phyloP scores from a whole-genome alignment of 2,329 filamentous ascomycete genomes.

The Atkinsonella texensis region DNA sequence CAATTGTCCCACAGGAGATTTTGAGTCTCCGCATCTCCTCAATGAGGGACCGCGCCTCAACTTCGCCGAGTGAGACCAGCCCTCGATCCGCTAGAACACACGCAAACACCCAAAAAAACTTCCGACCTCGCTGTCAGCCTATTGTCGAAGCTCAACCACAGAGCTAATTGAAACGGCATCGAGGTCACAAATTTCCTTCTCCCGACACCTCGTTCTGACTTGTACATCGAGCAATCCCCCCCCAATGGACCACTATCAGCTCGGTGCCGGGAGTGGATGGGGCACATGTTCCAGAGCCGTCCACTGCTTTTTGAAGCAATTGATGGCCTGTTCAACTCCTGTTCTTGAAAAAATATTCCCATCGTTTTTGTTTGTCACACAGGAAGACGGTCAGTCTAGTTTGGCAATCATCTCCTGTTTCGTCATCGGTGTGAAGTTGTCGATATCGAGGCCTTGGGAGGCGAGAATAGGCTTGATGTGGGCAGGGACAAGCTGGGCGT shows the following conservation, averaged over 20 bases:
- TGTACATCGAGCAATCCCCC: slow-evolving; percentile 13
- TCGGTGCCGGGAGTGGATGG: slow-evolving; percentile 18
- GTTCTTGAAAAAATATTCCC: neutral
- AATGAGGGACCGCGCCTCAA: neutral
- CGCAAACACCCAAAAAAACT: slow-evolving; percentile 7
- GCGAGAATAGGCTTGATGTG: slow-evolving; percentile 67
- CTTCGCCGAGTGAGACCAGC: slow-evolving; percentile 3
- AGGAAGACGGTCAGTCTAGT: slow-evolving; percentile 59
- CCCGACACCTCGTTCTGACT: slow-evolving; percentile 17
- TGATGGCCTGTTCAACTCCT: slow-evolving; percentile 20
- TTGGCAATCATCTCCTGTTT: slow-evolving; percentile 97
- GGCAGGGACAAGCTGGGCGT: slow-evolving; percentile 73
- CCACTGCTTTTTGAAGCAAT: slow-evolving; percentile 19
- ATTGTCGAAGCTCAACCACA: slow-evolving; percentile 5
- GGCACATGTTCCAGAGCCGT: slow-evolving; percentile 18
- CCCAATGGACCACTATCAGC: slow-evolving; percentile 15
- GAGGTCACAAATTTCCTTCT: slow-evolving; percentile 16
- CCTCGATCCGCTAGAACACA: slow-evolving; percentile 12
- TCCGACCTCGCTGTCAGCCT: slow-evolving; percentile 13
- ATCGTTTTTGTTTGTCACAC: neutral
- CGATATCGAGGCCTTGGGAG: slow-evolving; percentile 75
- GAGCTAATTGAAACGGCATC: slow-evolving; percentile 13
- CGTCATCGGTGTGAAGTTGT: slow-evolving; percentile 81
- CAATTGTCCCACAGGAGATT: slow-evolving; percentile 6
- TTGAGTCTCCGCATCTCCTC: slow-evolving; percentile 1